phyloP scores from a whole-genome alignment of 1,284 basidiomycete species.

The Ganoderma boninense region DNA sequence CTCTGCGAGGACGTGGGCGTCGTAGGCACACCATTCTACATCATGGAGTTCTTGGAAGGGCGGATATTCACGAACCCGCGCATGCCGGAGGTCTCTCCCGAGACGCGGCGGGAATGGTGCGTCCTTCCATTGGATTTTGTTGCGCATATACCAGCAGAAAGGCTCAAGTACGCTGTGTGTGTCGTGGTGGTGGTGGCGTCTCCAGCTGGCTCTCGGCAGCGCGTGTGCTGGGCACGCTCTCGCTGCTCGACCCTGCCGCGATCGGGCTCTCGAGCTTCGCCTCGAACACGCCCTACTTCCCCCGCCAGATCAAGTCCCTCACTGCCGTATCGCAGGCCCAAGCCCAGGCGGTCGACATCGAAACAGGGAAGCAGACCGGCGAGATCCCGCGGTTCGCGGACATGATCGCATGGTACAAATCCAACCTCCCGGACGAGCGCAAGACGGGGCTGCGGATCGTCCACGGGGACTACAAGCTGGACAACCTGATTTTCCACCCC shows the following conservation, averaged over 20 bases:
- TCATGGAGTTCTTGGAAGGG: constrained; percentile 95
- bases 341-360: constrained; percentile 69
- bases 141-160: background rate
- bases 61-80: constrained; percentile 90
- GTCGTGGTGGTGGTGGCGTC: background rate
- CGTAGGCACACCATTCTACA: constrained; percentile 92
- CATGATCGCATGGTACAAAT: constrained; percentile 81
- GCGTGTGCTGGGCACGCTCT: constrained; percentile 77
- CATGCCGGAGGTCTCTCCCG: constrained; percentile 73
- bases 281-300: constrained; percentile 84
- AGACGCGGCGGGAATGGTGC: constrained; percentile 78
- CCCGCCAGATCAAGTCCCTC: constrained; percentile 91
- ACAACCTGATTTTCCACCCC: constrained; percentile 95
- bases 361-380: constrained; percentile 67
- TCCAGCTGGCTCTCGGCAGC: constrained; percentile 82
- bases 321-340: constrained; percentile 80
- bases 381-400: constrained; percentile 78
- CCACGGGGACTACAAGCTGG: constrained; percentile 97
- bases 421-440: constrained; percentile 77
- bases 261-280: constrained; percentile 85
- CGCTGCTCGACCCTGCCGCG: constrained; percentile 71
- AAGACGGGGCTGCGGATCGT: constrained; percentile 82
- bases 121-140: constrained; percentile 32
- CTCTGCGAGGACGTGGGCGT: constrained; percentile 83
- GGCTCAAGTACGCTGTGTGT: background rate